phyloP scores from a whole-genome alignment of 352 stramenopile species.

The Plasmopara viticola region DNA sequence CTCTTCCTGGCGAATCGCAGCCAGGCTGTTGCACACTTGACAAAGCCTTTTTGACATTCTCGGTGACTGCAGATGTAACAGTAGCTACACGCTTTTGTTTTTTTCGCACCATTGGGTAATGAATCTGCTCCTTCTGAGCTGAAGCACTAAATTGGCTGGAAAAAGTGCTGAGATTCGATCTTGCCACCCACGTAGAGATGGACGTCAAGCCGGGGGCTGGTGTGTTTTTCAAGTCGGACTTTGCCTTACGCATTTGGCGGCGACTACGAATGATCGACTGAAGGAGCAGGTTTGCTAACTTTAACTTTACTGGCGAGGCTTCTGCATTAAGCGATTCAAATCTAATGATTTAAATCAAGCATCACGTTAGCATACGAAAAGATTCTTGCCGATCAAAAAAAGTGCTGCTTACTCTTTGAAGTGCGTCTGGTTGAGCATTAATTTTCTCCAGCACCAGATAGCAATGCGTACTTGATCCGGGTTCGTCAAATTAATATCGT shows the following conservation, averaged over 20 bases:
- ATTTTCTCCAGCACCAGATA: slow-evolving; percentile 67
- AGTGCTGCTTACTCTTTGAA: slow-evolving; percentile 26
- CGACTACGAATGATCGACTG: slow-evolving; percentile 69
- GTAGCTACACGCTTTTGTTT: slow-evolving; percentile 25
- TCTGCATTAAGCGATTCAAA: slow-evolving; percentile 32
- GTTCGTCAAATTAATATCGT: slow-evolving; percentile 63
- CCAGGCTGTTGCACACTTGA: slow-evolving; percentile 13
- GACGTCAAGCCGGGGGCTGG: slow-evolving; percentile 17
- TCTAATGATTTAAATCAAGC: slow-evolving; percentile 20
- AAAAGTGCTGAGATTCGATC: slow-evolving; percentile 30
- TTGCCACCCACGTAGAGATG: slow-evolving; percentile 34
- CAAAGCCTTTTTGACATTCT: slow-evolving; percentile 19
- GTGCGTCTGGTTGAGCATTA: slow-evolving; percentile 37
- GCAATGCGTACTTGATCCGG: slow-evolving; percentile 65
- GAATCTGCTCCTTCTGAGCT: slow-evolving; percentile 18
- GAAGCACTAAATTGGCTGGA: slow-evolving; percentile 11
- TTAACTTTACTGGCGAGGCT: slow-evolving; percentile 21
- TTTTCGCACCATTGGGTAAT: slow-evolving; percentile 58
- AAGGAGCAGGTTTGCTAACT: slow-evolving; percentile 38
- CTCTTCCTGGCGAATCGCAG: slow-evolving; percentile 4
- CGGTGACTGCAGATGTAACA: slow-evolving; percentile 7
- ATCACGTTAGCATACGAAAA: background rate
- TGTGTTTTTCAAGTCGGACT: slow-evolving; percentile 20
- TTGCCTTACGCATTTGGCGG: slow-evolving; percentile 71
- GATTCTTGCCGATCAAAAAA: background rate